Evolutionary conservation across 2,329 filamentous ascomycete genomes (phyloP).

Genomic region (Xylariaceae sp.): DNA sequence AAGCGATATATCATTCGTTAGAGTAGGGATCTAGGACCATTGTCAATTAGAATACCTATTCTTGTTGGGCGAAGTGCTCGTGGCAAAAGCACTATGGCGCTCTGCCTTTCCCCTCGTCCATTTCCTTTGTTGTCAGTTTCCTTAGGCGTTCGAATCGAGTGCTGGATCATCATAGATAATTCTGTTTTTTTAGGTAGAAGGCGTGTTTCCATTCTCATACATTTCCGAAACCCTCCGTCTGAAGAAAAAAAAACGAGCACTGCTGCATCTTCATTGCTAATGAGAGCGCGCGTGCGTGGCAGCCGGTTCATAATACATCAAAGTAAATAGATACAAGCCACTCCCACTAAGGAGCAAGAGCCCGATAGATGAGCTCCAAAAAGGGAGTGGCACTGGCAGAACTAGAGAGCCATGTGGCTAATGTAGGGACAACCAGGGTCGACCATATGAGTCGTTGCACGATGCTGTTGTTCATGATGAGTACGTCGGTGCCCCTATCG

Average conservation of each 20-base stretch:
- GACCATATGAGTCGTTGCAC: conserved; percentile 15
- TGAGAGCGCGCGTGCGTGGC: conserved; percentile 6
- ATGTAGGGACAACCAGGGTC: conserved; percentile 3
- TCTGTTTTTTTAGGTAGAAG: conserved; percentile 3
- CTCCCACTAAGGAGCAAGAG: conserved; percentile 5
- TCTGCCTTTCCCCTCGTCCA: background rate
- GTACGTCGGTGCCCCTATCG: conserved; percentile 10
- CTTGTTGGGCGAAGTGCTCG: background rate
- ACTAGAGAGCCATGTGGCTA: conserved; percentile 5
- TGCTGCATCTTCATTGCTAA: conserved; percentile 5
- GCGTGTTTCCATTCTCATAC: conserved; percentile 27
- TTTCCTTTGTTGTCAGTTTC: background rate
- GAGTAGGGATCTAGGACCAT: background rate
- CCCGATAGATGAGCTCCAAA: conserved; percentile 1
- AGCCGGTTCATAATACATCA: conserved; percentile 17
- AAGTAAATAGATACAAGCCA: conserved; percentile 14
- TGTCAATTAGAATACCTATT: background rate
- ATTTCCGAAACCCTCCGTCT: conserved; percentile 13
- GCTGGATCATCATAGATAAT: background rate
- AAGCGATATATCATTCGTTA: background rate
- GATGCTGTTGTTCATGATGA: conserved; percentile 14
- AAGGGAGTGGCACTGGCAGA: conserved; percentile 4
- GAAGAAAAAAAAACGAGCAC: conserved; percentile 21
- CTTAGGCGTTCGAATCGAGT: background rate
- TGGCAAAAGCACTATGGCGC: background rate